Evolutionary conservation across 2,329 filamentous ascomycete genomes (phyloP).

Genomic region (Colletotrichum chlorophyti): DNA sequence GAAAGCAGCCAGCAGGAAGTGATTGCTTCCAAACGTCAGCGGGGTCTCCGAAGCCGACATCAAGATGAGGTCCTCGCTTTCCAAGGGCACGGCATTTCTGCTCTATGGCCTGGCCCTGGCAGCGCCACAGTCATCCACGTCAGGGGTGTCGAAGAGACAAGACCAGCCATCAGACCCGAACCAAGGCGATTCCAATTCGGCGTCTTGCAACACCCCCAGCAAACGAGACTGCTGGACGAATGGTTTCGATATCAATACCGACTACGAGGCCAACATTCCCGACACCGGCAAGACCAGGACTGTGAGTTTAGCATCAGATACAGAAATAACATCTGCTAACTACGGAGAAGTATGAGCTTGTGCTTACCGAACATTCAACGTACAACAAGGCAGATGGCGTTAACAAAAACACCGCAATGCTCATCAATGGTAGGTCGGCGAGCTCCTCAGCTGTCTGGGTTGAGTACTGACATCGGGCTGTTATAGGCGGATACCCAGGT

Average conservation of each 20-base stretch:
- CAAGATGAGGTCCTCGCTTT: constrained; percentile 21
- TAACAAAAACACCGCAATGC: constrained; percentile 32
- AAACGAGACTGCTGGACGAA: constrained; percentile 34
- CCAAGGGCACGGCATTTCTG: constrained; percentile 8
- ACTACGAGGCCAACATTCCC: constrained; percentile 40
- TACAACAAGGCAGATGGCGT: constrained; percentile 29
- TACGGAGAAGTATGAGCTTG: constrained; percentile 31
- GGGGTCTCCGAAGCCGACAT: neutral
- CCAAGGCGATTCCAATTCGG: neutral
- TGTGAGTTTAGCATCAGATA: neutral
- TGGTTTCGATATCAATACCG: constrained; percentile 38
- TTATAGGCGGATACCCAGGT: constrained; percentile 29
- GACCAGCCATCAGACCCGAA: neutral
- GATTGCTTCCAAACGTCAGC: neutral
- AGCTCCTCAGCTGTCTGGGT: too few species aligned
- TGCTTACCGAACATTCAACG: constrained; percentile 27
- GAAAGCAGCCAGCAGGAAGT: too few species aligned
- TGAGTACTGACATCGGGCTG: neutral
- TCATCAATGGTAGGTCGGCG: constrained; percentile 30
- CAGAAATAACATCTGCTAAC: neutral
- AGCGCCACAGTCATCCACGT: neutral
- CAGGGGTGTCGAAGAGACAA: constrained; percentile 11
- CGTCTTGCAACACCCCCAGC: constrained; percentile 32
- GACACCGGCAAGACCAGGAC: constrained; percentile 33
- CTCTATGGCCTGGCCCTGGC: constrained; percentile 16